Evolutionary conservation across 768 basidiomycete genomes (phyloP), one percentile per base, ranked within the genome.

Genomic region (Lactifluus subvellereus): DNA sequence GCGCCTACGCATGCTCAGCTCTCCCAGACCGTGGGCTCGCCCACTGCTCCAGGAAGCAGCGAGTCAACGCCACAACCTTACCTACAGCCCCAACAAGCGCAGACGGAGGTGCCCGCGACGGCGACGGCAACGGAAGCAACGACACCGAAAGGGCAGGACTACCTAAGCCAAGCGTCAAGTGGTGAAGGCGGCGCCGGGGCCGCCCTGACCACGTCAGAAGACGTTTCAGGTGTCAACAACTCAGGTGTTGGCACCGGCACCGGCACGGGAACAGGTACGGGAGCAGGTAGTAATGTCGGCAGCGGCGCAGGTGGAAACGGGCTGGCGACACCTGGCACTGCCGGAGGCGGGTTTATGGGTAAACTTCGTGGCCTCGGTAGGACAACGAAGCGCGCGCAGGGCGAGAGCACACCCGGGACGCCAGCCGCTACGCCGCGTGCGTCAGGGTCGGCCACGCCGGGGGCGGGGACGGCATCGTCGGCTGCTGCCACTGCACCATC

Each of bases 291-390:
- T 14, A 59, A 30, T 13, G 48, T 5, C 1, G 16, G 38, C n/a
- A 30, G 47, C 4, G 56, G 20, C 18, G 22, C n/a, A 40, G 33
- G 53, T 16, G 53, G 53, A 10, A 61, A 57, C 16, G 53, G 64
- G 18, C 27, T 16, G 0, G 33, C 42, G 16, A 38, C 52, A 7
- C 54, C 54, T 20, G 52, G 58, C 18, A 73, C 78, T 27, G 67
- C 71, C 16, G 69, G 77, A 33, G 77, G 78, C 30, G 82, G 88
- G 1, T 73, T 94, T 58, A 94, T 95, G 82, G 89, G 91, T 0
- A 82, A 88, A 65, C 73, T 94, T 62, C 90, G 86, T 72, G 86
- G 77, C 57, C 83, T 94, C 65, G 88, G 87, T 9, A 89, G 87
- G 73, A 80, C 76, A 56, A 73, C 79, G 53, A 78, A 76, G 66